A percentile compares a stretch with the other conserved stretches of the same genome.
phyloP scores from a whole-genome alignment of 2,329 filamentous ascomycete species.

The Fusarium pseudonygamai region DNA sequence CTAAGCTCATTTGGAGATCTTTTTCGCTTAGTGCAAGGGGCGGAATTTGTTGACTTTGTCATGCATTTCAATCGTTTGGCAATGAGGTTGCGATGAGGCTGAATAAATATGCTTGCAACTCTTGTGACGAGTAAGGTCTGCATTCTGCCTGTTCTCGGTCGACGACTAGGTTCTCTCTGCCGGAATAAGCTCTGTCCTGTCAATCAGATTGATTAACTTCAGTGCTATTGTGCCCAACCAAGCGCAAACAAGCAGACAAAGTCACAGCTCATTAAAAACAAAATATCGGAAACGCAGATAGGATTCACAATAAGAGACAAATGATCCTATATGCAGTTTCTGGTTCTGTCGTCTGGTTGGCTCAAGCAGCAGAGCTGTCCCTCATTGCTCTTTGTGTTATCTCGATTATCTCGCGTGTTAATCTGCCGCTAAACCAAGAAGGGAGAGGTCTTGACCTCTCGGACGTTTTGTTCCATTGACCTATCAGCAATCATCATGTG shows the following conservation, averaged over 20 bases:
- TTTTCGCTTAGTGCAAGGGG: neutral
- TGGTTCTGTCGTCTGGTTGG: too few relatives aligned
- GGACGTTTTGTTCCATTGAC: neutral
- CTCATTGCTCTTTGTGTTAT: fast-evolving
- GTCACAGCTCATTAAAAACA: neutral
- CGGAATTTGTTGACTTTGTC: neutral
- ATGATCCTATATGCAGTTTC: too few relatives aligned
- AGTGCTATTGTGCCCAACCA: too few relatives aligned
- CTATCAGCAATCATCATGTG: neutral
- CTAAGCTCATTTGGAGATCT: conserved; percentile 1
- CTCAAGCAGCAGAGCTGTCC: fast-evolving
- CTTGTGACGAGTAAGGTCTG: fast-evolving
- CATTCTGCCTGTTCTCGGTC: neutral
- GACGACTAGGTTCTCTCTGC: too few relatives aligned
- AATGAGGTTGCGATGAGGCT: neutral
- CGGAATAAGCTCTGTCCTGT: too few relatives aligned
- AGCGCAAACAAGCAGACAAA: neutral
- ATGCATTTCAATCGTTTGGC: neutral
- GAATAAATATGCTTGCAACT: neutral
- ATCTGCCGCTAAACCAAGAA: neutral
- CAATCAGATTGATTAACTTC: too few relatives aligned
- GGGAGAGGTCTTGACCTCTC: neutral
- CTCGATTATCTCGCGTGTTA: neutral
- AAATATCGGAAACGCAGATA: fast-evolving
- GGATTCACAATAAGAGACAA: fast-evolving